Percentiles rank a stretch among this genome's conserved stretches.
Conservation (phyloP, 2,329 filamentous ascomycete genomes). For the Truncatella angustata region DNA sequence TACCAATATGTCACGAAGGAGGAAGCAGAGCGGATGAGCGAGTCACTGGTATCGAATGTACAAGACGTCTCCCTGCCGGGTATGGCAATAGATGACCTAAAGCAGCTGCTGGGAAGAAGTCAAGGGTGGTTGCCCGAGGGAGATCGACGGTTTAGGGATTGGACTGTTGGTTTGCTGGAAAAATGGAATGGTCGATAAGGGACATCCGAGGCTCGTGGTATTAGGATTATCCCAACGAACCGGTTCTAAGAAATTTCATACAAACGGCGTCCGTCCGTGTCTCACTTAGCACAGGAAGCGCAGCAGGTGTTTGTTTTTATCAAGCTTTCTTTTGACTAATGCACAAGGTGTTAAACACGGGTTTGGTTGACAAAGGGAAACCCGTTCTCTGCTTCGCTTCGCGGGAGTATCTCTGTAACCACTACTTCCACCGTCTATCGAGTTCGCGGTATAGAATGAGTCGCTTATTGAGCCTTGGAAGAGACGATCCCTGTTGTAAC, state of each 20-base stretch:
- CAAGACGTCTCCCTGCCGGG: conserved; percentile 57
- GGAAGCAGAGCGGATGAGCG: conserved; percentile 48
- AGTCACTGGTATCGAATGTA: conserved; percentile 52
- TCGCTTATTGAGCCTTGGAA: conserved; percentile 52
- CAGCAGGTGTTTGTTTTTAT: background rate
- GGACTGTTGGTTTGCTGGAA: conserved; percentile 64
- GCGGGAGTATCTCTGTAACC: conserved; percentile 22
- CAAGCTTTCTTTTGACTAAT: conserved; percentile 49
- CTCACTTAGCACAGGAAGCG: no score
- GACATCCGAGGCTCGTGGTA: no score
- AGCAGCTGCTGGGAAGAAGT: conserved; percentile 43
- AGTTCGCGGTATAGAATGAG: background rate
- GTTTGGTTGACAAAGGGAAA: conserved; percentile 51
- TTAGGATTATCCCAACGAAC: no score
- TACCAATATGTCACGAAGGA: conserved; percentile 42
- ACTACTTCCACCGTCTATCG: conserved; percentile 43
- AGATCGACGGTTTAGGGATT: conserved; percentile 61
- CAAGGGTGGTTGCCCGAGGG: conserved; percentile 51
- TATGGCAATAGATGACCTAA: conserved; percentile 45
- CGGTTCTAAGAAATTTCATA: no score
- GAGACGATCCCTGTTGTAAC: conserved; percentile 54
- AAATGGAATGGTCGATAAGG: conserved; percentile 38
- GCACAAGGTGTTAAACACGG: conserved; percentile 59
- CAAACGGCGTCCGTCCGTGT: no score
- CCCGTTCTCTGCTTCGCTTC: conserved; percentile 29